phyloP scores from a whole-genome alignment of 352 stramenopile species.

The Globisporangium yorkense region DNA sequence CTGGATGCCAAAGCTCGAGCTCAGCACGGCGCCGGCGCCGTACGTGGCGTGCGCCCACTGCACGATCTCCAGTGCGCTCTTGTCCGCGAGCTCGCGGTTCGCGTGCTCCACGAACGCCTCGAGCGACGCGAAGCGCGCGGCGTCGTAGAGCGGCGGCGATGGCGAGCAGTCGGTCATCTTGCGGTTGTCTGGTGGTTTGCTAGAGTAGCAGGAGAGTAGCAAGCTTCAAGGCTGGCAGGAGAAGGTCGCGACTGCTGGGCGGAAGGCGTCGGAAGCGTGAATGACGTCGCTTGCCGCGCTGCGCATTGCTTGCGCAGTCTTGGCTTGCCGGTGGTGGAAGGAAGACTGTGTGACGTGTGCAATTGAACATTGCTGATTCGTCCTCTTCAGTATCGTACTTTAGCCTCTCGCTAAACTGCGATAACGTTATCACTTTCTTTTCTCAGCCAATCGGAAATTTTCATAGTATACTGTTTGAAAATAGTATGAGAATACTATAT shows the following conservation, averaged over 20 bases:
- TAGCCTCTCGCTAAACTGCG: too few species aligned
- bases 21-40: conserved; percentile 55
- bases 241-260: not conserved
- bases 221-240: not conserved
- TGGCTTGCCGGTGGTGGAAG: not conserved
- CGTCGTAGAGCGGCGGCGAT: conserved; percentile 18
- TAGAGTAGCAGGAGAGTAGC: not conserved
- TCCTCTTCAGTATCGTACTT: not conserved
- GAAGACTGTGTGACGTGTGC: not conserved
- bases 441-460: too few species aligned
- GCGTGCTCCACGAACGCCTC: conserved; percentile 59
- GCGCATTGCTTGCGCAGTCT: not conserved
- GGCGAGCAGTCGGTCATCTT: not conserved
- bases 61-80: conserved; percentile 58
- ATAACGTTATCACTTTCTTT: too few species aligned
- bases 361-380: not conserved
- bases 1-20: conserved; percentile 86
- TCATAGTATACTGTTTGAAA: too few species aligned
- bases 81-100: conserved; percentile 48
- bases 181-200: not conserved
- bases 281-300: not conserved
- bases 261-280: not conserved
- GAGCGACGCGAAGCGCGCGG: conserved; percentile 43
- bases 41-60: conserved; percentile 71
- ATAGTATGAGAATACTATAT: too few species aligned